These are phyloP conservation scores for Cicer arietinum DNA, from an alignment of 306 rosid genomes.

Conservation along the genomic window DNA sequence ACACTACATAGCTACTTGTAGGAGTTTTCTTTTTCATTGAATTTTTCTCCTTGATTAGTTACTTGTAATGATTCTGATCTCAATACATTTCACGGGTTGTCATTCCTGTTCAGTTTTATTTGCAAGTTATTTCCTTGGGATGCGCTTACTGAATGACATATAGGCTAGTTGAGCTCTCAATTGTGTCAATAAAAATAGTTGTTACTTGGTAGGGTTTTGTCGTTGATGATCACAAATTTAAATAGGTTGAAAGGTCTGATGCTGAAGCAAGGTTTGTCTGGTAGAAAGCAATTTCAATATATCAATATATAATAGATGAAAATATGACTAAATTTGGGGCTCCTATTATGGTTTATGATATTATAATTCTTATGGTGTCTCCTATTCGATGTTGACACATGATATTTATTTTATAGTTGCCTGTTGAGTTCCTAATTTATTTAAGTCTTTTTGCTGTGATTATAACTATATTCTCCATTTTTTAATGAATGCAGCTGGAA, in stretches of 20 bases:
- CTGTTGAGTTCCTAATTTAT: conserved; percentile 1
- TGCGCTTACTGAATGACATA: background rate
- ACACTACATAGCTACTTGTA: background rate
- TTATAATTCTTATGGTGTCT: background rate
- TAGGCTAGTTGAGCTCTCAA: background rate
- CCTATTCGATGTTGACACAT: background rate
- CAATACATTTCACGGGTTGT: background rate
- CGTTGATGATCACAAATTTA: background rate
- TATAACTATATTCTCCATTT: background rate
- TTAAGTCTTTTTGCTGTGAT: background rate
- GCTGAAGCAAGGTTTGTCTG: conserved; percentile 18
- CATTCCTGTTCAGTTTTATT: background rate
- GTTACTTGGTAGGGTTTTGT: conserved; percentile 17
- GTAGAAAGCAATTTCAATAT: conserved; percentile 1
- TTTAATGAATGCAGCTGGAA: conserved; percentile 58
- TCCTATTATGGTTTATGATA: background rate
- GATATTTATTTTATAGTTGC: background rate
- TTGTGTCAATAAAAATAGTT: background rate
- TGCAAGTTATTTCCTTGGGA: background rate
- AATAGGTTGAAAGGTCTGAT: background rate
- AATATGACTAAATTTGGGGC: background rate
- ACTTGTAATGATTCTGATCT: conserved; percentile 3
- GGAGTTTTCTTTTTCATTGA: background rate
- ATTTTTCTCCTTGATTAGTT: conserved; percentile 6
- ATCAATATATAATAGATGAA: background rate